These are phyloP conservation scores for Lecanicillium sp. DNA, from an alignment of 2,329 filamentous ascomycete genomes.

Conservation along the genomic window DNA sequence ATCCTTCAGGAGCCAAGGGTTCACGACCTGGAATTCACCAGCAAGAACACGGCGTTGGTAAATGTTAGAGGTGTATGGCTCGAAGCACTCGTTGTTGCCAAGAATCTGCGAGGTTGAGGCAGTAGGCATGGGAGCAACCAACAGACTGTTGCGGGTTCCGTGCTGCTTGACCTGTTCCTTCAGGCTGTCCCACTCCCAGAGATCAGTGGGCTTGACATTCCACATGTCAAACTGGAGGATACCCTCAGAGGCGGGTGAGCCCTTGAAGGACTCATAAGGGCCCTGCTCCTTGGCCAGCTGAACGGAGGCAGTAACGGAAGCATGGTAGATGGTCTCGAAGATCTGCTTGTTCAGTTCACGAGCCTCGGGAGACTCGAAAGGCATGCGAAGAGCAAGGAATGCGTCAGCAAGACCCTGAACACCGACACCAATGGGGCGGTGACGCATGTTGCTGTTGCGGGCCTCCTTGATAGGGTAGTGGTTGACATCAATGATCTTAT, in stretches of 20 bases:
- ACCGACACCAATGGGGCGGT: constrained; percentile 91
- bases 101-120: constrained; percentile 96
- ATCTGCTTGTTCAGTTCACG: constrained; percentile 94
- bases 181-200: constrained; percentile 91
- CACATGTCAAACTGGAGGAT: constrained; percentile 99
- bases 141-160: constrained; percentile 89
- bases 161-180: constrained; percentile 89
- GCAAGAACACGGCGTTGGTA: constrained; percentile 97
- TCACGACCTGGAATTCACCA: constrained; percentile 98
- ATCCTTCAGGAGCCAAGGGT: constrained; percentile 97
- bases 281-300: constrained; percentile 78
- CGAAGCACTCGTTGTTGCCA: constrained; percentile 99
- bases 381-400: constrained; percentile 92
- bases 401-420: constrained; percentile 97
- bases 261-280: constrained; percentile 82
- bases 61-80: constrained; percentile 99
- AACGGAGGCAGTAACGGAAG: constrained; percentile 79
- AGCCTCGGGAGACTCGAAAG: constrained; percentile 93
- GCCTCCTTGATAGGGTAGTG: constrained; percentile 96
- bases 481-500: constrained; percentile 98
- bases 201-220: constrained; percentile 83
- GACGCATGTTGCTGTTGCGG: constrained; percentile 91
- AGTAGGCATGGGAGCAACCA: constrained; percentile 96
- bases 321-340: constrained; percentile 99
- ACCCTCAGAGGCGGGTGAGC: constrained; percentile 88